Conservation (phyloP, 2,329 filamentous ascomycete genomes). For the Cladophialophora psammophila region DNA sequence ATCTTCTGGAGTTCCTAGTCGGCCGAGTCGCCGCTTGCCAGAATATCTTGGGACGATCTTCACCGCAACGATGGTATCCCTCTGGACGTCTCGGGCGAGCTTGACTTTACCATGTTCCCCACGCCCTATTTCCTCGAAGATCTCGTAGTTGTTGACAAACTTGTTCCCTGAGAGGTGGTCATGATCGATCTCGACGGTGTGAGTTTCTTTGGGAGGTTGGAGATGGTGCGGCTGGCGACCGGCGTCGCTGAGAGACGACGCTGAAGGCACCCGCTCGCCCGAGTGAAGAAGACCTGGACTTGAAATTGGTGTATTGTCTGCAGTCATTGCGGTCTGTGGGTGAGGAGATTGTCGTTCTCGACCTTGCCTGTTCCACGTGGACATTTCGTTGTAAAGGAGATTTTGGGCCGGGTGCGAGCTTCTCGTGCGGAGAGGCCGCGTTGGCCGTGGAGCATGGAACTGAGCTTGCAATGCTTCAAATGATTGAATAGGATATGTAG, state of each 20-base stretch:
- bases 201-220: conserved; percentile 82
- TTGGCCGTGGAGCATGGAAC: conserved; percentile 50
- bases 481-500: conserved; percentile 58
- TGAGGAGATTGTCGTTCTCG: conserved; percentile 33
- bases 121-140: conserved; percentile 93
- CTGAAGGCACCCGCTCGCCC: conserved; percentile 46
- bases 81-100: conserved; percentile 80
- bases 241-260: conserved; percentile 47
- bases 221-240: conserved; percentile 74
- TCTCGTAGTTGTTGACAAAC: conserved; percentile 96
- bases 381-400: conserved; percentile 42
- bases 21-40: conserved; percentile 88
- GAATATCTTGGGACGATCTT: conserved; percentile 98
- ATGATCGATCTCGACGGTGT: conserved; percentile 88
- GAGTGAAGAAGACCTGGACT: conserved; percentile 54
- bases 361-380: conserved; percentile 34
- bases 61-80: conserved; percentile 84
- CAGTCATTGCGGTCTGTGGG: conserved; percentile 46
- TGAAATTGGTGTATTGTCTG: conserved; percentile 56
- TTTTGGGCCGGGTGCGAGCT: conserved; percentile 55
- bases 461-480: conserved; percentile 56
- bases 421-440: conserved; percentile 50
- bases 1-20: conserved; percentile 69
- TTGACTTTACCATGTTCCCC: conserved; percentile 99
- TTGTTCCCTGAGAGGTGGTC: conserved; percentile 91